phyloP scores from a whole-genome alignment of 2,329 filamentous ascomycete genomes.

The Samsoniella hepiali region DNA sequence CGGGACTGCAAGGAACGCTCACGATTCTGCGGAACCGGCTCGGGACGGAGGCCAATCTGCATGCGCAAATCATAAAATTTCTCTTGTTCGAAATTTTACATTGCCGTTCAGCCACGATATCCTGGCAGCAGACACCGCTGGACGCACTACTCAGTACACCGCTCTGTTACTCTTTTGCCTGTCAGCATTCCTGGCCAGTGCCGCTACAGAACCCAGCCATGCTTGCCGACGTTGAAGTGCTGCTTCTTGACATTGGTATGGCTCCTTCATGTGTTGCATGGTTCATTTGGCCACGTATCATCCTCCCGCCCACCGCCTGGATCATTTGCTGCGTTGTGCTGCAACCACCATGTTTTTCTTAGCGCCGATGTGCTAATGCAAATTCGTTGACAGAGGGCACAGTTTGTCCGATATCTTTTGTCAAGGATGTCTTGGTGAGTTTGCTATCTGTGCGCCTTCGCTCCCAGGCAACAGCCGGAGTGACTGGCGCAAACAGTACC shows the following conservation, averaged over 20 bases:
- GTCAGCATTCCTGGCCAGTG: neutral
- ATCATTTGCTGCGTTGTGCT: neutral
- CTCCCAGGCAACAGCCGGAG: slow-evolving; percentile 12
- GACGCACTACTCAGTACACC: slow-evolving; percentile 4
- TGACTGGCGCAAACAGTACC: neutral
- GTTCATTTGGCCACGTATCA: slow-evolving; percentile 8
- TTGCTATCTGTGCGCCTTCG: slow-evolving; percentile 22
- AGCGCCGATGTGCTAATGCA: neutral
- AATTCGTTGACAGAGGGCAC: slow-evolving; percentile 63
- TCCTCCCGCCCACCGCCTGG: neutral
- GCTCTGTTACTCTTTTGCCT: neutral
- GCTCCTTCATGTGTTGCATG: slow-evolving; percentile 9
- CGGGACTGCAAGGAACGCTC: slow-evolving; percentile 17
- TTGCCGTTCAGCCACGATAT: neutral
- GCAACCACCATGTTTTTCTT: neutral
- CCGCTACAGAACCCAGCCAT: slow-evolving; percentile 22
- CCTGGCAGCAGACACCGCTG: neutral
- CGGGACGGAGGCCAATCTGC: slow-evolving; percentile 1
- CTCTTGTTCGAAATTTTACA: neutral
- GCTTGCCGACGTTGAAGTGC: slow-evolving; percentile 31
- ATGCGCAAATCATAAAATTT: neutral
- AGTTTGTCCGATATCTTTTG: slow-evolving; percentile 79
- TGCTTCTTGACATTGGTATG: slow-evolving; percentile 39
- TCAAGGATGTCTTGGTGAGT: slow-evolving; percentile 78
- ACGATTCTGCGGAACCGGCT: slow-evolving; percentile 8